Percentiles rank a stretch among this genome's conserved stretches.
Evolutionary conservation across 2,329 filamentous ascomycete genomes (phyloP).

Genomic region (Macrophomina pseudophaseolina): DNA sequence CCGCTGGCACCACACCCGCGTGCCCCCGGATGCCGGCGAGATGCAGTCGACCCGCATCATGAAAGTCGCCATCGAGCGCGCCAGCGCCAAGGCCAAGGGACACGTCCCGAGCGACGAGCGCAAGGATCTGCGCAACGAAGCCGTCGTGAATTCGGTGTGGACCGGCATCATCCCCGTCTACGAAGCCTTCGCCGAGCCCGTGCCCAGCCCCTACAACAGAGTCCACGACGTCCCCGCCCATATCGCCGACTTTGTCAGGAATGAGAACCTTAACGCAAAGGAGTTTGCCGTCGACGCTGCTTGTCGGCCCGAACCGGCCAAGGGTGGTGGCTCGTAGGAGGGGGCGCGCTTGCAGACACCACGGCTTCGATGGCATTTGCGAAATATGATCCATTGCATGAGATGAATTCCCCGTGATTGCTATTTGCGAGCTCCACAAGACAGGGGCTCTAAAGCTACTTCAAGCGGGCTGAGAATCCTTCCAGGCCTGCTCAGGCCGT

Average conservation of each 20-base stretch:
- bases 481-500: not conserved
- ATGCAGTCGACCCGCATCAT: slow-evolving; percentile 76
- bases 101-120: slow-evolving; percentile 68
- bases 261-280: slow-evolving; percentile 47
- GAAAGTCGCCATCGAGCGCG: slow-evolving; percentile 69
- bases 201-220: slow-evolving; percentile 54
- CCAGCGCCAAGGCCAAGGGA: slow-evolving; percentile 75
- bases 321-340: not conserved
- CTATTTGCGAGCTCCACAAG: no score
- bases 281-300: slow-evolving; percentile 34
- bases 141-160: slow-evolving; percentile 60
- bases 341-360: not conserved
- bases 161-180: slow-evolving; percentile 69
- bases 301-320: not conserved
- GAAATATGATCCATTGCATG: no score
- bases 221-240: slow-evolving; percentile 67
- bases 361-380: no score
- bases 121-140: slow-evolving; percentile 58
- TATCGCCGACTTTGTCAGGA: slow-evolving; percentile 59
- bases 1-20: slow-evolving; percentile 72
- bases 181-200: slow-evolving; percentile 66
- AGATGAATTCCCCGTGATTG: no score
- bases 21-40: slow-evolving; percentile 74
- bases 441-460: not conserved
- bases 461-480: slow-evolving; percentile 5